Evolutionary conservation across 139 green algal genomes (phyloP).

Genomic region (Micractinium conductrix): DNA sequence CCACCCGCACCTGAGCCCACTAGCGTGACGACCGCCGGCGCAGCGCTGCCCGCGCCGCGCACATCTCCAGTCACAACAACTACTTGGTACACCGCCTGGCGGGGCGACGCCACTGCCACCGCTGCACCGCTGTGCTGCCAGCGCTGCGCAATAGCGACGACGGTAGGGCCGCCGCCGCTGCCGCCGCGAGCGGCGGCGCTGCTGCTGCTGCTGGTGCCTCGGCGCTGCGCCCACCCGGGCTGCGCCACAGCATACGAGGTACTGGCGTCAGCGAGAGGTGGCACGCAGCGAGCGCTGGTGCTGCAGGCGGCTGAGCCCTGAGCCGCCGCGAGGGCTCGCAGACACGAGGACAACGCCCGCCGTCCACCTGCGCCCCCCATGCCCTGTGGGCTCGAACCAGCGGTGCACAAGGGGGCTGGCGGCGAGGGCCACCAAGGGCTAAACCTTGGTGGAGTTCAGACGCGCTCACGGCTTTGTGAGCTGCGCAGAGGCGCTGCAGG

Average conservation of each 20-base stretch:
- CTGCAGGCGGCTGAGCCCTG: not conserved
- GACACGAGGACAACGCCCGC: not conserved
- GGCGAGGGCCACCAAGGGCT: too few species aligned
- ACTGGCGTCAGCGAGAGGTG: too few species aligned
- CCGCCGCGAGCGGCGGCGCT: not conserved
- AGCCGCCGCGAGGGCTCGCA: not conserved
- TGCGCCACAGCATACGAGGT: not conserved
- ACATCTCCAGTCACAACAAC: conserved; percentile 83
- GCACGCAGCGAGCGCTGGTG: not conserved
- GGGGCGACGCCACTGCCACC: not conserved
- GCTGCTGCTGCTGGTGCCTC: conserved; percentile 1
- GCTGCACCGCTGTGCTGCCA: conserved; percentile 15
- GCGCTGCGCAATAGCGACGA: not conserved
- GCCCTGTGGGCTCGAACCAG: too few species aligned
- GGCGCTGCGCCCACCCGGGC: not conserved
- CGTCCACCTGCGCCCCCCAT: too few species aligned
- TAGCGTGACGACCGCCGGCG: conserved; percentile 41
- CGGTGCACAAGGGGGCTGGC: too few species aligned
- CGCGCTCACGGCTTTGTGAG: too few species aligned
- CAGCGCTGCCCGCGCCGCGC: conserved; percentile 77
- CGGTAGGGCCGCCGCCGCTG: not conserved
- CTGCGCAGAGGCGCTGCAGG: too few species aligned
- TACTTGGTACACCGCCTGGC: conserved; percentile 39
- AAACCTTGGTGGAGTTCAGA: too few species aligned
- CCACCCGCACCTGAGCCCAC: conserved; percentile 44